Conservation (phyloP, 345 rosid species). For the Combretum micranthum region DNA sequence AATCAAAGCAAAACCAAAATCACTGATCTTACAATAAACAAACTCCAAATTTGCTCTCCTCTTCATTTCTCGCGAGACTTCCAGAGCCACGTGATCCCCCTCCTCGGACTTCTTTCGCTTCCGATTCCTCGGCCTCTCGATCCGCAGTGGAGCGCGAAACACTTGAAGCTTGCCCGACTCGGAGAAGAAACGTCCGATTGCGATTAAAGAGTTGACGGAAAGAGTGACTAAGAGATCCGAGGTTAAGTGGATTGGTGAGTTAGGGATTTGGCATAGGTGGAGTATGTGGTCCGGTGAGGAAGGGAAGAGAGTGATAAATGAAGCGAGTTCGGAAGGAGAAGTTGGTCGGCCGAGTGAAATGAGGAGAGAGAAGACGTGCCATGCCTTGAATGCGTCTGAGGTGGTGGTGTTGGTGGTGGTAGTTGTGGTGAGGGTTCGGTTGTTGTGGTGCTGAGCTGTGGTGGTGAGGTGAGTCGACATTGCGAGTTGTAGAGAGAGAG, state of each 20-base stretch:
- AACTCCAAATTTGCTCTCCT: slow-evolving; percentile 6
- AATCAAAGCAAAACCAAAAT: too few relatives aligned
- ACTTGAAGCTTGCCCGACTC: slow-evolving; percentile 4
- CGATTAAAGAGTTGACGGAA: slow-evolving; percentile 21
- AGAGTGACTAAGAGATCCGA: slow-evolving; percentile 20
- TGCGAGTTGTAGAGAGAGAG: slow-evolving; percentile 5
- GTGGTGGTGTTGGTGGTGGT: slow-evolving; percentile 9
- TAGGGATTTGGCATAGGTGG: slow-evolving; percentile 34
- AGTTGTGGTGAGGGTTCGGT: too few relatives aligned
- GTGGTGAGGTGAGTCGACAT: slow-evolving; percentile 19
- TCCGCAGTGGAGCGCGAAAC: neutral
- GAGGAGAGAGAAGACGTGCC: slow-evolving; percentile 47
- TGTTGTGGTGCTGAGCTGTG: neutral
- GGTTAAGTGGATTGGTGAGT: slow-evolving; percentile 39
- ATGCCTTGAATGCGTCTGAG: slow-evolving; percentile 33
- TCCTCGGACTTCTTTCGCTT: slow-evolving; percentile 11
- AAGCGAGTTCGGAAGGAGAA: slow-evolving; percentile 29
- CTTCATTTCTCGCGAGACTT: neutral
- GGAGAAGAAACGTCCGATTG: slow-evolving; percentile 19
- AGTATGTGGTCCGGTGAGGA: slow-evolving; percentile 29
- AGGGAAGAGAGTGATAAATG: slow-evolving; percentile 30
- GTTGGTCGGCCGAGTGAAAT: slow-evolving; percentile 42
- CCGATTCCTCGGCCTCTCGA: neutral
- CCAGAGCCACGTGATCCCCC: slow-evolving; percentile 1
- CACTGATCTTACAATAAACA: slow-evolving; percentile 1